These are phyloP conservation scores for Erythrophleum fordii DNA, from an alignment of 306 rosid genomes.

Conservation along the genomic window DNA sequence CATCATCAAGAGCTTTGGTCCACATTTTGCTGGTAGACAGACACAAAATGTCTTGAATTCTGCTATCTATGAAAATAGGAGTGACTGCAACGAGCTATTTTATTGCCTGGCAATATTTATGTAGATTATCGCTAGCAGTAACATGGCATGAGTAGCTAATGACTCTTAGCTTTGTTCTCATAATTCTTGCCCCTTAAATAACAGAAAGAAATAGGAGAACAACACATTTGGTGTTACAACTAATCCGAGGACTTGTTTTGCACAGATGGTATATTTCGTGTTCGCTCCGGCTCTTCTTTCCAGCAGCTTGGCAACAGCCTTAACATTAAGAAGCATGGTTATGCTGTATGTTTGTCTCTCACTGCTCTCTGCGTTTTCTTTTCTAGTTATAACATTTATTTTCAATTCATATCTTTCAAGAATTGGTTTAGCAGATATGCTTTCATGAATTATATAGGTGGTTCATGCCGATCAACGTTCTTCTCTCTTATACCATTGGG, in stretches of 20 bases:
- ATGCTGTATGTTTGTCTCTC: conserved; percentile 40
- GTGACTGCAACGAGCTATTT: background rate
- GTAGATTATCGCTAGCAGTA: background rate
- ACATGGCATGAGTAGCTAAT: background rate
- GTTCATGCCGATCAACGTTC: conserved; percentile 50
- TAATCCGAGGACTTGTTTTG: background rate
- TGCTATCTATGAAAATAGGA: too few relatives aligned
- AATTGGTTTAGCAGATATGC: background rate
- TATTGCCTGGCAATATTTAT: background rate
- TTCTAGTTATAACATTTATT: background rate
- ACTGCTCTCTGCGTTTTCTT: background rate
- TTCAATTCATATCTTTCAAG: background rate
- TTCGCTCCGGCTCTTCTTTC: conserved; percentile 44
- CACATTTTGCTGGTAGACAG: background rate
- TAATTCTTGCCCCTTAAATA: background rate
- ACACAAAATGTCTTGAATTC: too few relatives aligned
- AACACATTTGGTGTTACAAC: background rate
- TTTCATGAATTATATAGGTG: conserved; percentile 39
- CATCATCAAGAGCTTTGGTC: background rate
- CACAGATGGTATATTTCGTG: conserved; percentile 44
- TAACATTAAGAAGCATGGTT: conserved; percentile 35
- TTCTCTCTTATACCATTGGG: conserved; percentile 43
- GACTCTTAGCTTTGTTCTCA: background rate
- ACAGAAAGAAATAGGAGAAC: background rate
- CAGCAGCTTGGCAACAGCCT: conserved; percentile 33